A percentile compares a stretch with the other conserved stretches of the same genome.
Evolutionary conservation across 192 early-diverging fungal genomes (phyloP).

Genomic region (Coemansia sp.): DNA sequence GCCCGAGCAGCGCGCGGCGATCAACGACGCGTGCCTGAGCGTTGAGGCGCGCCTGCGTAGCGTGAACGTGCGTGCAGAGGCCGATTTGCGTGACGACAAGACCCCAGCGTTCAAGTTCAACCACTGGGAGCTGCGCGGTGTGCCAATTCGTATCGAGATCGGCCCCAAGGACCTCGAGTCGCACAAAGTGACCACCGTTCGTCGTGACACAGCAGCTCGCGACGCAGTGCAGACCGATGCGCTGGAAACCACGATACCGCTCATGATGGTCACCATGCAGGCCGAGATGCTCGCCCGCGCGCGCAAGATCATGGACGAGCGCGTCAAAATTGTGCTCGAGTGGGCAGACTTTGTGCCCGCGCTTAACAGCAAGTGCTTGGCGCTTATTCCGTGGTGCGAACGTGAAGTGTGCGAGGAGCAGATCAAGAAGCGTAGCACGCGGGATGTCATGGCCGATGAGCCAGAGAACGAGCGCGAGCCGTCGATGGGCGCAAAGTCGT

Average conservation of each 20-base stretch:
- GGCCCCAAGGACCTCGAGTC: conserved; percentile 93
- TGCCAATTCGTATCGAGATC: conserved; percentile 94
- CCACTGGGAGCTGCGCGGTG: conserved; percentile 98
- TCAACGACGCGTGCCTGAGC: conserved; percentile 71
- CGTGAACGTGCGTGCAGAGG: conserved; percentile 74
- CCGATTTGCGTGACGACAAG: conserved; percentile 80
- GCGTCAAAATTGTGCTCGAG: conserved; percentile 72
- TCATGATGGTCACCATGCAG: conserved; percentile 78
- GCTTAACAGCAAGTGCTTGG: conserved; percentile 83
- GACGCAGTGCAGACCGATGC: conserved; percentile 60
- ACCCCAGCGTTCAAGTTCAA: conserved; percentile 98
- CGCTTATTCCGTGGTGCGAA: conserved; percentile 97
- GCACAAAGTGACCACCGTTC: conserved; percentile 72
- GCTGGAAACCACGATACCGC: conserved; percentile 61
- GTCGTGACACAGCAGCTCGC: conserved; percentile 76
- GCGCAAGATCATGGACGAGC: conserved; percentile 70
- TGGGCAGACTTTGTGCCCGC: conserved; percentile 95
- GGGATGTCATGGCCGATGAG: conserved; percentile 65
- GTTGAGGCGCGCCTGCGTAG: conserved; percentile 66
- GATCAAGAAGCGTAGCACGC: conserved; percentile 90
- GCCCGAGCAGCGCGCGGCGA: conserved; percentile 64
- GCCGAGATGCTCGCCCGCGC: conserved; percentile 87
- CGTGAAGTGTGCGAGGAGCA: conserved; percentile 85
- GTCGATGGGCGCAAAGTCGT: conserved; percentile 99
- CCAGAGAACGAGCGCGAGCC: conserved; percentile 94